Base-by-base conservation (phyloP, 192 early-diverging fungal species). In the Backusella australiensis region DNA sequence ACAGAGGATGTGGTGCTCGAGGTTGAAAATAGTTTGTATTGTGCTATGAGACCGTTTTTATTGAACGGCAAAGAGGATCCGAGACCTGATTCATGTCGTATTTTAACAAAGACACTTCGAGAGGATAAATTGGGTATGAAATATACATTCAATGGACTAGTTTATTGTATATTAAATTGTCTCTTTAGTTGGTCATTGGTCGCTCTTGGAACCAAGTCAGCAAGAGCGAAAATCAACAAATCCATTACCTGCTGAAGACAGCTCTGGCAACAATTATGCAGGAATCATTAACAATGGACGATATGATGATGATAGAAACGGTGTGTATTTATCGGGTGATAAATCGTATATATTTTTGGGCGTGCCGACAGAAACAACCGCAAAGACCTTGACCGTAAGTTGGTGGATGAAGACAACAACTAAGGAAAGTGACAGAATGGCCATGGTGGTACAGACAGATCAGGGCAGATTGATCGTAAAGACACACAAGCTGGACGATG, bases 21-120 rank as follows among this genome's bases (percentile, higher is more conserved):
- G 23, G 63, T 80, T 9, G 83, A 86, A 11, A 86, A 69, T 26
- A 82, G 80, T 59, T 65, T 86, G 2, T 77, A 77, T 63, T 82
- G 85, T 74, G 42, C 71, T n/a, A 21, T 86, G 9, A 76, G 85
- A 67, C 69, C 35, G 6, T 86, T 80, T 63, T 71, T 85, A 19
- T 68, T 75, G 6, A 77, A 85, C 34, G 67, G 53, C 14, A 71
- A 65, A 0, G 23, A 32, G 21, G 73, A 59, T 65, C 34, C 23
- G 6, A 32, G 76, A 32, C 32, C 53, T 26, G 71, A 63, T n/a
- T 53, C 72, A 9, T 83, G 82, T 32, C 49, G 69, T n/a, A 74
- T 79, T 6, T 34, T 74, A 14, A n/a, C 11, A n/a, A 34, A 71
- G 11, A 49, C 81, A 26, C 15, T 26, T 4, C 39, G 36, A 35